Evolutionary conservation across 2,329 filamentous ascomycete genomes (phyloP), one percentile per base, ranked within the genome.

Genomic region (Monilinia vaccinii-corymbosi): DNA sequence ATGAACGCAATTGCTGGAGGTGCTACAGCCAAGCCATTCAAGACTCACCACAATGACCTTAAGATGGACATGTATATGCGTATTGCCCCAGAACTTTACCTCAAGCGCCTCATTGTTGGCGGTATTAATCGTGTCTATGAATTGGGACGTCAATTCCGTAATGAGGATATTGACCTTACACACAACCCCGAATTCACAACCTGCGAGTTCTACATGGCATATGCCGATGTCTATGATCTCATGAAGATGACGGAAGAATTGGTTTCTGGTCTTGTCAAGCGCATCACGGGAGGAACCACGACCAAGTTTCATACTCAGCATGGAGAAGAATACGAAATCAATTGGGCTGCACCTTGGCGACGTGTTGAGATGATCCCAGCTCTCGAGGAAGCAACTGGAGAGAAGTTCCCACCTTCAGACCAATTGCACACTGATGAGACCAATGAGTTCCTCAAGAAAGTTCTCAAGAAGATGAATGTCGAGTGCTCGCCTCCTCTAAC

Each of bases 161-260:
- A 99, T 71, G 92, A 96, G 75, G 87, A 88, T 62, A 87, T 91
- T 65, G 91, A 96, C 73, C 79, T 94, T 55, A 99, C 94, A 9
- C 94, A 99, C 80, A 99, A 97, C 79, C 94, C 89, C 44, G 94
- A 99, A 74, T 99, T 99, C 79, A 99, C 94, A 47, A 96, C 91
- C 31, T 90, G 91, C 74, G 94, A 99, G 75, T 97, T 97, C 77
- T 99, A 99, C 77, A 86, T 89, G 83, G 93, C 94, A 4, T 97
- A 91, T 67, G 88, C 88, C 60, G 91, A 96, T 75, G 84, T 96
- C 67, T 89, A 95, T 74, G 94, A 97, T 72, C 79, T 97, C 62
- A 91, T 96, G 87, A 78, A 88, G 62, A 82, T 91, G 71, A 97
- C 94, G 1, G 94, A 99, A 75, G 92, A 97, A 72, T 86, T 99